These are phyloP conservation scores for Ganoderma boninense DNA, from an alignment of 1,284 basidiomycete species.

Conservation along the genomic window DNA sequence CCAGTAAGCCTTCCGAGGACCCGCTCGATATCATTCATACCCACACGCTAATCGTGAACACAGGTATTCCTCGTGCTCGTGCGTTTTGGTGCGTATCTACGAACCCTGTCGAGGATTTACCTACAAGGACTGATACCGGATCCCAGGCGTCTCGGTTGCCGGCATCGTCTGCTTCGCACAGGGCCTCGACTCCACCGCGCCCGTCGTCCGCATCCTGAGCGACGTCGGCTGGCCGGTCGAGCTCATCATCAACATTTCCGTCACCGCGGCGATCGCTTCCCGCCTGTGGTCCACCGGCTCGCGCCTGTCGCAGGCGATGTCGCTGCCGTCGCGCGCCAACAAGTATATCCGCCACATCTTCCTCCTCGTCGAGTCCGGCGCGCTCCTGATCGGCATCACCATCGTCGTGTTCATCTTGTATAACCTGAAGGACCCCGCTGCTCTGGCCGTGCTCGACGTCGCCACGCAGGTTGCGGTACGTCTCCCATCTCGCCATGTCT, in stretches of 20 bases:
- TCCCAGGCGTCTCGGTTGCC: neutral
- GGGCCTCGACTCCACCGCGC: neutral
- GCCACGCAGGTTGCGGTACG: slow-evolving; percentile 20
- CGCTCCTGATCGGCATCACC: slow-evolving; percentile 6
- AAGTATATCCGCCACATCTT: slow-evolving; percentile 7
- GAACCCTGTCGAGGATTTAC: neutral
- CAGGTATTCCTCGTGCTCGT: neutral
- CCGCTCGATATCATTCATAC: neutral
- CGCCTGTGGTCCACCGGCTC: slow-evolving; percentile 18
- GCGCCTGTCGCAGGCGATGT: neutral
- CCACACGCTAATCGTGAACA: neutral
- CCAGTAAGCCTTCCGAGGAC: slow-evolving; percentile 3
- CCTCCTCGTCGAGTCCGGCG: slow-evolving; percentile 15
- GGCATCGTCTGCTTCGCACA: neutral
- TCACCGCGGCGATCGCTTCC: slow-evolving; percentile 12
- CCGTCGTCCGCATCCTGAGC: neutral
- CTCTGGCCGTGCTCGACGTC: slow-evolving; percentile 7
- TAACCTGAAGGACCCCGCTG: neutral
- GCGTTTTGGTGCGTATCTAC: neutral
- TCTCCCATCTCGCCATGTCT: neutral
- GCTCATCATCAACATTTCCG: slow-evolving; percentile 14
- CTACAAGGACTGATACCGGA: neutral
- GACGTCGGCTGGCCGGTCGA: slow-evolving; percentile 13
- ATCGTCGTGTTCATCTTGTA: slow-evolving; percentile 10
- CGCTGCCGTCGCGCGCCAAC: neutral